These are phyloP conservation scores for Flaveria robusta DNA, from an alignment of 129 eudicot species.

Conservation along the genomic window DNA sequence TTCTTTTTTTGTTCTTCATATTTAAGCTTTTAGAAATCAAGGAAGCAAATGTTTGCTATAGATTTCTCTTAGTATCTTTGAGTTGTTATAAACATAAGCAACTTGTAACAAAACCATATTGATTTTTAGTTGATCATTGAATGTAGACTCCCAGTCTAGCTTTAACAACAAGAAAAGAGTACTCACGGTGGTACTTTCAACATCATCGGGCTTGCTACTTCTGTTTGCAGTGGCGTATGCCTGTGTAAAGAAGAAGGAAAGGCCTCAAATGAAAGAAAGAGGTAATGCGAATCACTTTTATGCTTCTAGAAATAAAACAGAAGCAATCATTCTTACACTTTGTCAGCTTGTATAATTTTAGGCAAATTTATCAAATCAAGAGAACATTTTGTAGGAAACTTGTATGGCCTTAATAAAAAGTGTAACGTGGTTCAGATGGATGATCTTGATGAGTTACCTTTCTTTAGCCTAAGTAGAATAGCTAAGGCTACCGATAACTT, in stretches of 20 bases:
- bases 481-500: slow-evolving; percentile 11
- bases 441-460: slow-evolving; percentile 12
- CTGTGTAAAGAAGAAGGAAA: neutral
- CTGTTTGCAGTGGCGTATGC: slow-evolving; percentile 8
- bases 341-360: neutral
- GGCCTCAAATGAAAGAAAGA: neutral
- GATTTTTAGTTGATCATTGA: neutral
- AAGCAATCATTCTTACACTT: slow-evolving; percentile 1
- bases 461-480: neutral
- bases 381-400: slow-evolving; percentile 20
- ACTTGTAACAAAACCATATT: slow-evolving; percentile 4
- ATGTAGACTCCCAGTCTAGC: neutral
- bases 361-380: neutral
- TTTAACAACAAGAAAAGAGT: neutral
- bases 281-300: neutral
- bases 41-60: no score
- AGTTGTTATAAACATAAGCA: neutral
- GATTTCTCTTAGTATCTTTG: neutral
- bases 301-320: neutral
- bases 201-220: neutral
- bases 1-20: neutral
- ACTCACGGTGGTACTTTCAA: neutral
- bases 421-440: neutral
- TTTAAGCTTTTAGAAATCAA: no score
- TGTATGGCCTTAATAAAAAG: slow-evolving; percentile 1